These are phyloP conservation scores for Fusarium hostae DNA, from an alignment of 2,329 filamentous ascomycete genomes.

Conservation along the genomic window DNA sequence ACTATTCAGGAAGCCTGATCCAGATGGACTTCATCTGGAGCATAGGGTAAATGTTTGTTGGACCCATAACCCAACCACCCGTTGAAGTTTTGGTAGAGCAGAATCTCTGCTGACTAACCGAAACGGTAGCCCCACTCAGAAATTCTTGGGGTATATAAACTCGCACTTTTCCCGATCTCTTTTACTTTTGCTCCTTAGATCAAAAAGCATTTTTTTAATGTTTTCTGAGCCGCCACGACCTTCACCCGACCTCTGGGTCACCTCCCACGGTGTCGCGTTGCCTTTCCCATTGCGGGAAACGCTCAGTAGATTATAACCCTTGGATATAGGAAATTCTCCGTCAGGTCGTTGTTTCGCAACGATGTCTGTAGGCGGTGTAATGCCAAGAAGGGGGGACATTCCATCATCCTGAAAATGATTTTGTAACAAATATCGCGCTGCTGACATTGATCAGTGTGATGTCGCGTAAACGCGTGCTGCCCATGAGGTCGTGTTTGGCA, in stretches of 20 bases:
- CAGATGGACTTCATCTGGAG: too few species aligned
- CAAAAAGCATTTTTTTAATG: constrained; percentile 64
- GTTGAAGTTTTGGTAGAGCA: not conserved
- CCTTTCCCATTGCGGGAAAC: constrained; percentile 63
- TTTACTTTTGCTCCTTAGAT: constrained; percentile 61
- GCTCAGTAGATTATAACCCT: constrained; percentile 70
- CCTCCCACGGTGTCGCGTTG: constrained; percentile 70
- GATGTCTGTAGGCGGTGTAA: constrained; percentile 60
- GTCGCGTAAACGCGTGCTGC: not conserved
- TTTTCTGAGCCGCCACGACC: constrained; percentile 70
- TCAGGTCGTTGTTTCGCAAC: constrained; percentile 52
- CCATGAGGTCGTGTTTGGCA: not conserved
- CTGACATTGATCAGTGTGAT: not conserved
- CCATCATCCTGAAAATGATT: constrained; percentile 42
- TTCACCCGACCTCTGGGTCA: constrained; percentile 55
- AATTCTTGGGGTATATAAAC: constrained; percentile 39
- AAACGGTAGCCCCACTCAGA: constrained; percentile 34
- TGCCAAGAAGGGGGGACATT: constrained; percentile 72
- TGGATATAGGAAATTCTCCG: constrained; percentile 73
- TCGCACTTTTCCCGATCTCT: constrained; percentile 38
- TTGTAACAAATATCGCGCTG: not conserved
- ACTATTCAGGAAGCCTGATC: too few species aligned
- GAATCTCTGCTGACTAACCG: constrained; percentile 33
- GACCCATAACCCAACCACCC: not conserved
- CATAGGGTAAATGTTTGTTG: not conserved